Percentiles rank a stretch among this genome's conserved stretches.
phyloP scores from a whole-genome alignment of 1,284 basidiomycete genomes.

The Cutaneotrichosporon mucoides region DNA sequence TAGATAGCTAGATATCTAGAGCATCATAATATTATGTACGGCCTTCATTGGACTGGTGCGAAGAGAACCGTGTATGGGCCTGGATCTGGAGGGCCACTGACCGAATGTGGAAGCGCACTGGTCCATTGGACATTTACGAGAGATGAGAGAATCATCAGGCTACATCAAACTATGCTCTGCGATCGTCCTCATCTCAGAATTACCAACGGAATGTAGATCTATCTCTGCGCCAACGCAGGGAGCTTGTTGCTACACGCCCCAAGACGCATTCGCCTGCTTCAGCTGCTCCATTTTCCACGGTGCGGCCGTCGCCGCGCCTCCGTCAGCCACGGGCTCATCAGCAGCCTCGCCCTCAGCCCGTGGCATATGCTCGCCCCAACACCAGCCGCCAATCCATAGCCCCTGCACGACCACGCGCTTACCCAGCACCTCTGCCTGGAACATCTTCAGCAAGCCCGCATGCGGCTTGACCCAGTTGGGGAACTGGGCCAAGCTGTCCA shows the following conservation, averaged over 20 bases:
- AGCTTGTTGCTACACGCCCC: not conserved
- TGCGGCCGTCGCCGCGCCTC: slow-evolving; percentile 5
- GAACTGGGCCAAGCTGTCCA: slow-evolving; percentile 80
- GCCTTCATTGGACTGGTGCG: too few species aligned
- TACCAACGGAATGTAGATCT: too few species aligned
- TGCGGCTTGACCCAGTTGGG: slow-evolving; percentile 86
- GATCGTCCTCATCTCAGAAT: too few species aligned
- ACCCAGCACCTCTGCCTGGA: slow-evolving; percentile 87
- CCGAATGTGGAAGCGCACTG: too few species aligned
- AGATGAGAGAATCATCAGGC: too few species aligned
- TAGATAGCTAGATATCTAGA: not conserved
- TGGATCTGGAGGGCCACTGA: too few species aligned
- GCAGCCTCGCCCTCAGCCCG: not conserved
- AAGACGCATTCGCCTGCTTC: not conserved
- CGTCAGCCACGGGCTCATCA: not conserved
- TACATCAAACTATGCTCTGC: too few species aligned
- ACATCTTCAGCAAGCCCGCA: slow-evolving; percentile 91
- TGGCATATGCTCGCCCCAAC: slow-evolving; percentile 35
- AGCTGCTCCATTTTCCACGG: slow-evolving; percentile 7
- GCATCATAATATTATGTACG: too few species aligned
- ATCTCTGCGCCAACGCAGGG: too few species aligned
- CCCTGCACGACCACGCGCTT: slow-evolving; percentile 98
- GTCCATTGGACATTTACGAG: too few species aligned
- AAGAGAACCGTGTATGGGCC: too few species aligned
- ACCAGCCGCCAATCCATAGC: slow-evolving; percentile 71